These are phyloP conservation scores for Vanrija humicola DNA, from an alignment of 1,284 basidiomycete species.

Conservation along the genomic window DNA sequence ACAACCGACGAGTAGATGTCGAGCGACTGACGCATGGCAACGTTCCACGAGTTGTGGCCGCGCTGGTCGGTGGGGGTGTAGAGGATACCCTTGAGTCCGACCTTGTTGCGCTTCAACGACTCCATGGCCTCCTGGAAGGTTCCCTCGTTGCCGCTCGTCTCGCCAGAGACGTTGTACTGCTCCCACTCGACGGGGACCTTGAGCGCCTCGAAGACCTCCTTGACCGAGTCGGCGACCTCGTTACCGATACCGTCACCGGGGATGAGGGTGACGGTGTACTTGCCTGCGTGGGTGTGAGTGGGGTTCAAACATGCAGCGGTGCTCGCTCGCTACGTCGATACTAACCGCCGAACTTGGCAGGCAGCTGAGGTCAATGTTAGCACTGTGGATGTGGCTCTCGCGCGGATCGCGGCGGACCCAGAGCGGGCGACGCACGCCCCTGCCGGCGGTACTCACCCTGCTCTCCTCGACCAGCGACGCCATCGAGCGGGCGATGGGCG, in stretches of 20 bases:
- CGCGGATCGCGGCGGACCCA: background rate
- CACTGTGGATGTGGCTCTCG: background rate
- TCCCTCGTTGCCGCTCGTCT: constrained; percentile 88
- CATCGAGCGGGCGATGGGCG: constrained; percentile 35
- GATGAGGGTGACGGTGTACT: constrained; percentile 74
- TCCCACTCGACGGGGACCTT: constrained; percentile 99
- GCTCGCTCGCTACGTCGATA: constrained; percentile 30
- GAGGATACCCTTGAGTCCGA: constrained; percentile 98
- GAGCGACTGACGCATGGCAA: constrained; percentile 98
- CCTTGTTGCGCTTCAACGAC: constrained; percentile 91
- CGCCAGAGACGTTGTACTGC: constrained; percentile 95
- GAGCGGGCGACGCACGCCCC: too few relatives aligned
- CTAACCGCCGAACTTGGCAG: constrained; percentile 92
- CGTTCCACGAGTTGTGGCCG: constrained; percentile 99
- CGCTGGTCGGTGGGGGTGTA: constrained; percentile 96
- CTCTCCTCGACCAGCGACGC: constrained; percentile 42
- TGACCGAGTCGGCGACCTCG: constrained; percentile 97
- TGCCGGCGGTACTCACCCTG: constrained; percentile 29
- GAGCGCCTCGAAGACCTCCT: constrained; percentile 95
- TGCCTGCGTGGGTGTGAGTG: constrained; percentile 27
- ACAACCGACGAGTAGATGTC: constrained; percentile 99
- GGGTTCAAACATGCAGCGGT: too few relatives aligned
- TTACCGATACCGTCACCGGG: constrained; percentile 95
- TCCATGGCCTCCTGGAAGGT: constrained; percentile 98
- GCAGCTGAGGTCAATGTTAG: constrained; percentile 55